These are phyloP conservation scores for Colletotrichum coccodes DNA, from an alignment of 2,329 filamentous ascomycete genomes.

Conservation along the genomic window DNA sequence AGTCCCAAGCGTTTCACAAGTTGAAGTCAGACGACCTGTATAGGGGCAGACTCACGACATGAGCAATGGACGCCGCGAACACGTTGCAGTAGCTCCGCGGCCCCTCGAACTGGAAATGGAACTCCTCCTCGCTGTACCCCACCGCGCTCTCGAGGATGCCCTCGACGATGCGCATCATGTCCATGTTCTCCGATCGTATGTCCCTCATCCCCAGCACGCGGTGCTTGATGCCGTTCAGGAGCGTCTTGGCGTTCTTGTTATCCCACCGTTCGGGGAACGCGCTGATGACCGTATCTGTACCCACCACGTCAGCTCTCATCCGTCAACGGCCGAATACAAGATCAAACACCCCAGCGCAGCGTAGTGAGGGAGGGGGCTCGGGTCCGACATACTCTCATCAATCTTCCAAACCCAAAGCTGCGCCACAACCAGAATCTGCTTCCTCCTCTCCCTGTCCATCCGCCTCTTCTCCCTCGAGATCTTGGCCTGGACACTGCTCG, in stretches of 20 bases:
- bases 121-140: conserved; percentile 33
- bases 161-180: conserved; percentile 30
- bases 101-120: conserved; percentile 35
- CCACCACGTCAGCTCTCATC: not conserved
- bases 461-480: conserved; percentile 26
- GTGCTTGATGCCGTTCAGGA: conserved; percentile 34
- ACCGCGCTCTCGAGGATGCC: conserved; percentile 25
- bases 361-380: too few relatives aligned
- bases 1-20: not conserved
- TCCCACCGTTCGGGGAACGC: conserved; percentile 35
- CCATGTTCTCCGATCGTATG: conserved; percentile 19
- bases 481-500: conserved; percentile 32
- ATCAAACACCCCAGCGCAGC: too few relatives aligned
- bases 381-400: conserved; percentile 27
- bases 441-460: conserved; percentile 40
- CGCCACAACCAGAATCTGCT: conserved; percentile 40
- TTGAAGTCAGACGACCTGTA: not conserved
- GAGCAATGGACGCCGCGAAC: conserved; percentile 29
- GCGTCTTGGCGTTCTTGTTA: conserved; percentile 36
- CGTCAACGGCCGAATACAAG: not conserved
- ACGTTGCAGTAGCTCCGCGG: conserved; percentile 32
- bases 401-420: conserved; percentile 38
- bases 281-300: conserved; percentile 31
- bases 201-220: conserved; percentile 23
- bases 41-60: conserved; percentile 28